phyloP scores from a whole-genome alignment of 257 asterid genomes.

The Solanum bukasovii region DNA sequence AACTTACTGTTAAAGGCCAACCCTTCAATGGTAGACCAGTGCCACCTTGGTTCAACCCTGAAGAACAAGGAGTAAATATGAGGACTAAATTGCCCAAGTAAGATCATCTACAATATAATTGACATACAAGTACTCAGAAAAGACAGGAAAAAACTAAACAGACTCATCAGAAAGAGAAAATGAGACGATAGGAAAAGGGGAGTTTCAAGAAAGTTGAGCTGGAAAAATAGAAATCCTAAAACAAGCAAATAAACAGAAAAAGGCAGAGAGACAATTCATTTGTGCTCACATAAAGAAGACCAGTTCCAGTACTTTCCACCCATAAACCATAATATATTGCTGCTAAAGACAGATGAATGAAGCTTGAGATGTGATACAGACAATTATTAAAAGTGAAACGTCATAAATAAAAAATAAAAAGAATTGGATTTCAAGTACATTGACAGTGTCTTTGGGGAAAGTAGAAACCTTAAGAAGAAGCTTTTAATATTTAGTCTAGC shows the following conservation, averaged over 20 bases:
- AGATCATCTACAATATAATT: background rate
- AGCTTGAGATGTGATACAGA: background rate
- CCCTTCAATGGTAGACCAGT: conserved; percentile 94
- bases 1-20: conserved; percentile 97
- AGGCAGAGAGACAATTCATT: background rate
- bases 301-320: background rate
- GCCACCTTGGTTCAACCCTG: conserved; percentile 89
- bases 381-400: background rate
- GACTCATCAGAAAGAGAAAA: background rate
- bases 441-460: background rate
- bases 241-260: background rate
- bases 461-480: background rate
- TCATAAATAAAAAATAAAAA: background rate
- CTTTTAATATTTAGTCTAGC: background rate
- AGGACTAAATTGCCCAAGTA: background rate
- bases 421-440: background rate
- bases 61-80: background rate
- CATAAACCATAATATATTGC: background rate
- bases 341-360: background rate
- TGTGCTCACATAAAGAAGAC: background rate
- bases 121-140: background rate
- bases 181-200: background rate
- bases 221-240: background rate
- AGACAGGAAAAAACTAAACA: background rate
- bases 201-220: background rate